Evolutionary conservation across 169 alveolate species (phyloP), one percentile per base, ranked within the genome.

Genomic region (Cryptosporidium tyzzeri): DNA sequence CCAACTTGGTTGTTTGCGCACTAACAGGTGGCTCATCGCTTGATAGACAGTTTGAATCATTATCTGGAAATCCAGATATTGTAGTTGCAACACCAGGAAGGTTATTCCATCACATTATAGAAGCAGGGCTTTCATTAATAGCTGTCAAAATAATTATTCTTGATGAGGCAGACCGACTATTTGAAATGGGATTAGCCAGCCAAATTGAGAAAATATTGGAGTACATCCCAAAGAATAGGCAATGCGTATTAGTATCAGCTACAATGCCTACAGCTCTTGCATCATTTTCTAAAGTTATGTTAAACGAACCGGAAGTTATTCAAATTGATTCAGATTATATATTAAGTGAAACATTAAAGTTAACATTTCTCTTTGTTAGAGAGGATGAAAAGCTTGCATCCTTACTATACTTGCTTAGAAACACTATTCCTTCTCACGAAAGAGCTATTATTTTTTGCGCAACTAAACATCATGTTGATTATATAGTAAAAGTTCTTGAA

Each of bases 61-160:
- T 98, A 7, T 96, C 98, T n/a, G 93, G 92, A 69, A 97, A 97
- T 91, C 98, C 99, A 5, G 99, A 98, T 92, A 95, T 98, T 26
- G 95, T 97, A 23, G 95, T 97, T 48, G 98, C 99, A 18, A 97
- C 99, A 0, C 99, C 99, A 1, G 99, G 99, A 26, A 93, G 99
- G 86, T 93, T 97, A 16, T 89, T 95, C 80, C 98, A 96, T 86
- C 97, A 96, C 86, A 92, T 98, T 69, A 96, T 93, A 75, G 98
- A 97, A 91, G 94, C 95, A n/a, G 96, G 97, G 45, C 62, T 97
- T 67, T 94, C 94, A 70, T 91, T 97, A 70, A 92, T 86, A 70
- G 94, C 94, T 70, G 95, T 96, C 29, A 96, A 96, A 91, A 93
- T 95, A 58, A 92, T 97, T 45, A 94, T 98, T 65, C 94, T 97